Evolutionary conservation across 176 grass and related monocot genomes (phyloP).

Genomic region (Musa beccarii): DNA sequence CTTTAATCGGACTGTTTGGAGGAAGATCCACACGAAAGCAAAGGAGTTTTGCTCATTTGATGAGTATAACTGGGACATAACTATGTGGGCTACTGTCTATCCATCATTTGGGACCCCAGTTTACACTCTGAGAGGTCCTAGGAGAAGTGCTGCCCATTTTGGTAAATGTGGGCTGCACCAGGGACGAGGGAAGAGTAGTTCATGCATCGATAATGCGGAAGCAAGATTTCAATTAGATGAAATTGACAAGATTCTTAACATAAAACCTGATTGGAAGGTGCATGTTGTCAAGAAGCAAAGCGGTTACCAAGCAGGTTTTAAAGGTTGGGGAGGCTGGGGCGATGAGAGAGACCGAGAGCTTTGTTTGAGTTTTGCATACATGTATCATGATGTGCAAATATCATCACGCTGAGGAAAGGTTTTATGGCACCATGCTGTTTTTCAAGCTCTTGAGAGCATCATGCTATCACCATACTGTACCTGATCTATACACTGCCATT

Average conservation of each 20-base stretch:
- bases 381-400: conserved; percentile 54
- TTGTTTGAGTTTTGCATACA: conserved; percentile 89
- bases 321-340: conserved; percentile 99
- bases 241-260: conserved; percentile 54
- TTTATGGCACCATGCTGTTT: not conserved
- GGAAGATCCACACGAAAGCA: conserved; percentile 86
- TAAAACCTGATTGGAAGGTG: conserved; percentile 64
- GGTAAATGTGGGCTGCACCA: conserved; percentile 95
- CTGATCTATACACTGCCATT: not conserved
- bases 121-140: conserved; percentile 72
- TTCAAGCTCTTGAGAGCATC: not conserved
- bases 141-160: conserved; percentile 80
- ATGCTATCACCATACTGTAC: not conserved
- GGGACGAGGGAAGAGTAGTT: conserved; percentile 48
- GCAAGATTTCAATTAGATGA: conserved; percentile 41
- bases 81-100: conserved; percentile 93
- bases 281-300: conserved; percentile 45
- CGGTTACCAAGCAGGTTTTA: conserved; percentile 84
- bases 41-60: conserved; percentile 86
- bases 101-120: conserved; percentile 69
- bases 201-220: conserved; percentile 57
- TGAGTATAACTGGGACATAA: conserved; percentile 99
- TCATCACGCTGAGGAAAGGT: conserved; percentile 16
- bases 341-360: conserved; percentile 72
- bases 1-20: conserved; percentile 95